phyloP scores from a whole-genome alignment of 1,284 basidiomycete genomes.

The Leccinum fuscescens region DNA sequence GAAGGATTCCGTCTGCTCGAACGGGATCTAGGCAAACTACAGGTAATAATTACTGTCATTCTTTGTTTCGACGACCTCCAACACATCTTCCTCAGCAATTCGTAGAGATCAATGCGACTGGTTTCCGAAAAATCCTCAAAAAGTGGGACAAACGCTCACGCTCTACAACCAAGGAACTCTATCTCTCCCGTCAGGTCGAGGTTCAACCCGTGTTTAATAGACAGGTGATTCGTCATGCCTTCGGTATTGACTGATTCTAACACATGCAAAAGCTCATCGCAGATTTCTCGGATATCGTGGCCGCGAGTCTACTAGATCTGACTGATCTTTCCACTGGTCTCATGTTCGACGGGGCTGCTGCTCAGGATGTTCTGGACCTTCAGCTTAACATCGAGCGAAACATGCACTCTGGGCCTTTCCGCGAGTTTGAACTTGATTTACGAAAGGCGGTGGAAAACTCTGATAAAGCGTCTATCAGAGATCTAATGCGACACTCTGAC shows the following conservation, averaged over 20 bases:
- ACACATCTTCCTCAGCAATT: conserved; percentile 68
- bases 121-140: conserved; percentile 97
- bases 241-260: conserved; percentile 4
- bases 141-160: conserved; percentile 99
- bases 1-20: conserved; percentile 96
- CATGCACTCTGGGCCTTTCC: conserved; percentile 68
- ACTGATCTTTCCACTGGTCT: conserved; percentile 80
- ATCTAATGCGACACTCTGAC: conserved; percentile 73
- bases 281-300: conserved; percentile 92
- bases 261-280: conserved; percentile 68
- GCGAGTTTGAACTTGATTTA: conserved; percentile 85
- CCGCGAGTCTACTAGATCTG: conserved; percentile 89
- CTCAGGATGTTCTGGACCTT: conserved; percentile 65
- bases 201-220: conserved; percentile 98
- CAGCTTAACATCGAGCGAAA: conserved; percentile 67
- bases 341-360: conserved; percentile 62
- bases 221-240: conserved; percentile 55
- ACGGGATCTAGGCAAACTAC: conserved; percentile 93
- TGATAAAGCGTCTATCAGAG: conserved; percentile 60
- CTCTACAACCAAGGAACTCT: conserved; percentile 93
- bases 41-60: conserved; percentile 51
- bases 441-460: conserved; percentile 68
- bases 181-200: conserved; percentile 95
- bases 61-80: conserved; percentile 21
- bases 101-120: conserved; percentile 96